These are phyloP conservation scores for Cryptosporidium viatorum DNA, from an alignment of 169 alveolate genomes.

Conservation along the genomic window DNA sequence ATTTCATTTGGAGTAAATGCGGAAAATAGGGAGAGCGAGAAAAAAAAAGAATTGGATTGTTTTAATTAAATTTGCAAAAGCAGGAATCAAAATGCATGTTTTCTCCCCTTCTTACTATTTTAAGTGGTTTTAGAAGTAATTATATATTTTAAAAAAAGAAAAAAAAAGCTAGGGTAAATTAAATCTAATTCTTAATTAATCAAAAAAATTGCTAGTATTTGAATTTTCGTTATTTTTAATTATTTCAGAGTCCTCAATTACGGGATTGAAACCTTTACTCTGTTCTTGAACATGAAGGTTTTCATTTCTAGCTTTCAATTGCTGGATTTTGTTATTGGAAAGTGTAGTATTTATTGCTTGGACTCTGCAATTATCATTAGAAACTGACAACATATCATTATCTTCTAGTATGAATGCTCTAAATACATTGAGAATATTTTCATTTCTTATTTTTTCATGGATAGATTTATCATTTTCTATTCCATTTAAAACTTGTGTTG, in stretches of 20 bases:
- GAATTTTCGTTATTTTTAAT: conserved; percentile 29
- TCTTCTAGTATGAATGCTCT: conserved; percentile 66
- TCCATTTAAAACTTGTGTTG: background rate
- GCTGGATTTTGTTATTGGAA: background rate
- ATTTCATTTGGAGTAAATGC: conserved; percentile 26
- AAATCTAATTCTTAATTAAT: background rate
- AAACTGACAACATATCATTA: background rate
- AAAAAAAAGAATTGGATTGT: no score
- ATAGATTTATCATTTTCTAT: background rate
- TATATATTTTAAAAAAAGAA: no score
- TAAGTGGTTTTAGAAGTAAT: background rate
- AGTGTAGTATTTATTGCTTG: background rate
- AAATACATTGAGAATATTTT: conserved; percentile 46
- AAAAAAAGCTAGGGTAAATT: no score
- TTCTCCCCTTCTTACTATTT: background rate
- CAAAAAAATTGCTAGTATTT: conserved; percentile 8
- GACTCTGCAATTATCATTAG: background rate
- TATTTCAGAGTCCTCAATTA: background rate
- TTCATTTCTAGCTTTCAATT: background rate
- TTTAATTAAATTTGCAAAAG: no score
- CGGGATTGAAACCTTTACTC: background rate
- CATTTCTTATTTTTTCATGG: conserved; percentile 33
- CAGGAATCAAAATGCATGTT: no score
- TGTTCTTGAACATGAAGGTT: background rate
- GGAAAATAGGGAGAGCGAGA: background rate